phyloP scores from a whole-genome alignment of 768 basidiomycete species.

The Russula vinacea region DNA sequence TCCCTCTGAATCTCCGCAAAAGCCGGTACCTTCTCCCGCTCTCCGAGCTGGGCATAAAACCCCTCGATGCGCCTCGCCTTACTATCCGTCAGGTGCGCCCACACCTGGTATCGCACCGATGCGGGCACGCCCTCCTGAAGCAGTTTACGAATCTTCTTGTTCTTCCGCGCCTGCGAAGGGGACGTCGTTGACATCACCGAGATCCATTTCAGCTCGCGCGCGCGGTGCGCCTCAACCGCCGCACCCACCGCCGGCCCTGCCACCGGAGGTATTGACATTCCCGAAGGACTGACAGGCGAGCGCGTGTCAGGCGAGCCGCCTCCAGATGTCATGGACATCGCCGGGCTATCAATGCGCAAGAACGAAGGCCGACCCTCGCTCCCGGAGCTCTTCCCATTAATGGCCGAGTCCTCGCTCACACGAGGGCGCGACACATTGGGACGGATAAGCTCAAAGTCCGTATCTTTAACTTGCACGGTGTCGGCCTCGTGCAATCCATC shows the following conservation, averaged over 20 bases:
- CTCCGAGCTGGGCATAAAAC: conserved; percentile 62
- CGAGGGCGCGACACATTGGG: conserved; percentile 51
- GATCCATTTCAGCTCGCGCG: conserved; percentile 78
- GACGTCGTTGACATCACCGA: conserved; percentile 52
- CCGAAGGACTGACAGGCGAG: conserved; percentile 26
- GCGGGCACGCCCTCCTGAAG: conserved; percentile 75
- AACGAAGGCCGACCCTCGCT: conserved; percentile 27
- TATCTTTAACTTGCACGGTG: conserved; percentile 72
- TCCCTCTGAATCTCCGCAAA: conserved; percentile 59
- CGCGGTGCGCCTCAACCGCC: conserved; percentile 57
- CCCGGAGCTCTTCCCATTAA: conserved; percentile 23
- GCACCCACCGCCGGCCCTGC: background rate
- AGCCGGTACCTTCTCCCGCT: conserved; percentile 50
- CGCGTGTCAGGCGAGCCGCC: conserved; percentile 28
- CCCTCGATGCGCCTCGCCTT: conserved; percentile 66
- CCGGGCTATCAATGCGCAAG: conserved; percentile 36
- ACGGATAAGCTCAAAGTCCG: conserved; percentile 75
- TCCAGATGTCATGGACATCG: conserved; percentile 33
- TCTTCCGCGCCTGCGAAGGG: conserved; percentile 65
- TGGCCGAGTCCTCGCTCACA: conserved; percentile 53
- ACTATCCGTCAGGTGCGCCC: conserved; percentile 77
- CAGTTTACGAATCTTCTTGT: conserved; percentile 73
- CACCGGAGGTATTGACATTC: background rate
- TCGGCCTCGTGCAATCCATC: conserved; percentile 37
- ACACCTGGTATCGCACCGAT: conserved; percentile 79